These are phyloP conservation scores for Yamagishiella unicocca DNA, from an alignment of 139 green algal genomes.

Conservation along the genomic window DNA sequence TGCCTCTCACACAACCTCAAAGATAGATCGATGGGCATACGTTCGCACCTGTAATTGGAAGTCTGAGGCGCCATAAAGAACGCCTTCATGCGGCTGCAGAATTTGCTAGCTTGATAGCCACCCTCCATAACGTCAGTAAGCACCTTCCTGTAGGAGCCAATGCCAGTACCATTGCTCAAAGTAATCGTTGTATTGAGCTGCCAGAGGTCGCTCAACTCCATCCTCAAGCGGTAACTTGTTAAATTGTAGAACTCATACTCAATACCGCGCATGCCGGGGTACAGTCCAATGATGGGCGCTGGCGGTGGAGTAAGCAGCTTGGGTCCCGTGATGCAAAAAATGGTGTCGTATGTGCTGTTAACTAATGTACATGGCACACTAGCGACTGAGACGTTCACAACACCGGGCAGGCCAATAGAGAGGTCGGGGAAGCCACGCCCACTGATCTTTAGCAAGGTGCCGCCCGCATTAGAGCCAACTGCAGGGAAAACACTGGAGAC, in stretches of 20 bases:
- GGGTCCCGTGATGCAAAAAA: constrained; percentile 45
- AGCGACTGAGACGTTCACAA: background rate
- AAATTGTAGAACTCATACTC: constrained; percentile 46
- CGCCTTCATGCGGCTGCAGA: constrained; percentile 37
- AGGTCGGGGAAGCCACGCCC: constrained; percentile 54
- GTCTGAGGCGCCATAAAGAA: constrained; percentile 51
- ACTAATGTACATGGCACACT: constrained; percentile 51
- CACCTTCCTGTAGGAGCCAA: background rate
- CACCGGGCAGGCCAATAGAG: background rate
- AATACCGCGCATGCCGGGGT: constrained; percentile 41
- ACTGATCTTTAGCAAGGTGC: constrained; percentile 37
- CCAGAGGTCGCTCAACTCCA: background rate
- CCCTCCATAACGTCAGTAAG: background rate
- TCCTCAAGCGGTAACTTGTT: too few species aligned
- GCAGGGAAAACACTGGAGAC: constrained; percentile 38
- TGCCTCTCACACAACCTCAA: too few species aligned
- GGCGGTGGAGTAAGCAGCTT: background rate
- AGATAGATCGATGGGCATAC: too few species aligned
- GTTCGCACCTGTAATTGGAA: constrained; percentile 39
- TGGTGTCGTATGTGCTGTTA: constrained; percentile 38
- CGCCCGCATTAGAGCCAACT: constrained; percentile 46
- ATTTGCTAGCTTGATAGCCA: background rate
- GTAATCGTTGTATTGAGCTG: background rate
- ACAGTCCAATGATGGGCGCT: constrained; percentile 15
- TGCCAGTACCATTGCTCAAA: background rate